Evolutionary conservation across 305 asterid genomes (phyloP), one percentile per base, ranked within the genome.

Genomic region (Solanum chacoense): DNA sequence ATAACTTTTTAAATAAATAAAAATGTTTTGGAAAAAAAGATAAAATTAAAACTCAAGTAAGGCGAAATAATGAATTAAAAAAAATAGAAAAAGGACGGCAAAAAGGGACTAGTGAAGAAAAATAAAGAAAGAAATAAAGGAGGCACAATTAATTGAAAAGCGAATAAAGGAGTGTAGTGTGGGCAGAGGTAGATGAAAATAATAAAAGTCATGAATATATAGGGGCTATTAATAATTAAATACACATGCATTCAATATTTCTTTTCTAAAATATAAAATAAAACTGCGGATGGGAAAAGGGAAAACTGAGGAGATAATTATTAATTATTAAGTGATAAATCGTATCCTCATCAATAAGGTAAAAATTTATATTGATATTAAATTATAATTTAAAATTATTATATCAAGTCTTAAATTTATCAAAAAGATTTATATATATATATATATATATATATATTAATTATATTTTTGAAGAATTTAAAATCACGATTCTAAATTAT

Each of bases 181-280:
- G 7, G 69, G 8, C 8, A 85, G 26, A 34, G 88, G 88, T 85
- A 40, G 92, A 73, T 88, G 90, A 78, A 87, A 32, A 72, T 32
- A 88, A 85, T 89, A 72, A 89, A 77, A 35, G 71, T 85, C 12
- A 3, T n/a, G 85, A 45, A 5, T 26, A 69, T 69, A 34, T 14
- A 63, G 22, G 28, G 18, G 84, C 38, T 12, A 31, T 34, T 71
- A 38, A 50, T 63, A 45, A 55, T 42, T 74, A 74, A 74, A 32
- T 22, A 74, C 81, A 4, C 28, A 34, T 18, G 2, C 24, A 32
- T 74, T 50, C 4, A 65, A 38, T 42, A 65, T 59, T 38, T 13
- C 11, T 69, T 50, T 55, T 55, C 22, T 18, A 55, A 45, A 36
- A 36, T 13, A 16, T 16, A 16, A 50, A 50, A 50, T 50, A 50